These are phyloP conservation scores for Phlebopus sp. DNA, from an alignment of 1,284 basidiomycete genomes.

Conservation along the genomic window DNA sequence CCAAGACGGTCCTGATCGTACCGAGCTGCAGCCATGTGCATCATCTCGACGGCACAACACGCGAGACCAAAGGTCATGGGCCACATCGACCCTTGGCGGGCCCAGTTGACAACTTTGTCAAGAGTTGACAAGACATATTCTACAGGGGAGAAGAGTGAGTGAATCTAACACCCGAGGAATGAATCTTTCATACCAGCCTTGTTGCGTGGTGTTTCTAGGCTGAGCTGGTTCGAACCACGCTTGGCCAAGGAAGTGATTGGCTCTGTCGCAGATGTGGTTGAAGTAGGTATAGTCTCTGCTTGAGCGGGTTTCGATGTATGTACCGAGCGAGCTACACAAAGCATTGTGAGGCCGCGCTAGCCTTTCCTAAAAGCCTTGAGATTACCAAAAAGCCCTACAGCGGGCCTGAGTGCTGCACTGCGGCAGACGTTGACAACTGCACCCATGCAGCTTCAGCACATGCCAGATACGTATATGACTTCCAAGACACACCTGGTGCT, in stretches of 20 bases:
- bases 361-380: neutral
- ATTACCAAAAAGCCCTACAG: constrained; percentile 45
- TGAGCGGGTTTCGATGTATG: constrained; percentile 48
- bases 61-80: constrained; percentile 99
- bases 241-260: constrained; percentile 70
- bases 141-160: constrained; percentile 30
- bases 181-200: constrained; percentile 67
- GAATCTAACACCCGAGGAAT: neutral
- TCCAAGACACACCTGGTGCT: constrained; percentile 41
- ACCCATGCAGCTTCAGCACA: constrained; percentile 7
- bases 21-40: constrained; percentile 98
- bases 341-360: neutral
- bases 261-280: constrained; percentile 44
- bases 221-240: constrained; percentile 78
- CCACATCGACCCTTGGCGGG: constrained; percentile 97
- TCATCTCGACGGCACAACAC: constrained; percentile 99
- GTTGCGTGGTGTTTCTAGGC: constrained; percentile 86
- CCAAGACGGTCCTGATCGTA: constrained; percentile 99
- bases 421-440: constrained; percentile 44
- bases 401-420: constrained; percentile 45
- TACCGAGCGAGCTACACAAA: constrained; percentile 49
- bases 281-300: constrained; percentile 41
- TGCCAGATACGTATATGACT: neutral
- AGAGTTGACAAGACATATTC: constrained; percentile 96
- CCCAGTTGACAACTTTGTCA: constrained; percentile 99